A percentile compares a stretch with the other conserved stretches of the same genome.
phyloP scores from a whole-genome alignment of 768 basidiomycete species.

The Tylopilus intermedius region DNA sequence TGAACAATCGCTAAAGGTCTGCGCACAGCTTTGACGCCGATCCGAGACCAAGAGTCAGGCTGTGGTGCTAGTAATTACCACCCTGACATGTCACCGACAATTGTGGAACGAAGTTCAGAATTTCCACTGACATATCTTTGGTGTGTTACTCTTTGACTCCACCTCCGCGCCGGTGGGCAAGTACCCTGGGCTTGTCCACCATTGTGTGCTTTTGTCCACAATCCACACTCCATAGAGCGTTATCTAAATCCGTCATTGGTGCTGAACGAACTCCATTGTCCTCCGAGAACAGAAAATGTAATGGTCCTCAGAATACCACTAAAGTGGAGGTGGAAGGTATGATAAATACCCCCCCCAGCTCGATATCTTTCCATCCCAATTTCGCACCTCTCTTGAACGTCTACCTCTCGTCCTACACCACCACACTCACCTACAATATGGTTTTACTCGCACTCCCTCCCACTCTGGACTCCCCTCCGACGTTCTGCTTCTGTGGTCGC shows the following conservation, averaged over 20 bases:
- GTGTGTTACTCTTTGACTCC: no score
- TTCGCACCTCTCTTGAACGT: background rate
- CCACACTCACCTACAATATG: slow-evolving; percentile 1
- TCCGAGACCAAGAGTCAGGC: no score
- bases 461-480: slow-evolving; percentile 1
- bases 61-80: no score
- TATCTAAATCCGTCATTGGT: background rate
- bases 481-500: slow-evolving; percentile 23
- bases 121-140: no score
- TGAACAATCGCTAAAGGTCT: no score
- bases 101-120: no score
- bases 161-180: no score
- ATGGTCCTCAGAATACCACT: background rate
- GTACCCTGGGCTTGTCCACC: no score
- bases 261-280: background rate
- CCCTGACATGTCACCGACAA: no score
- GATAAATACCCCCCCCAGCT: slow-evolving; percentile 9
- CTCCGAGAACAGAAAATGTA: no score
- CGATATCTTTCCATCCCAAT: background rate
- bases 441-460: slow-evolving; percentile 2
- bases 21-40: no score
- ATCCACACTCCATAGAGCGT: no score
- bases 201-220: background rate
- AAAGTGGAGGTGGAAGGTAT: background rate
- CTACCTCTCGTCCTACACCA: background rate